Percentiles rank a stretch among this genome's conserved stretches.
Conservation (phyloP, 192 early-diverging fungal genomes). For the Podila epigama region DNA sequence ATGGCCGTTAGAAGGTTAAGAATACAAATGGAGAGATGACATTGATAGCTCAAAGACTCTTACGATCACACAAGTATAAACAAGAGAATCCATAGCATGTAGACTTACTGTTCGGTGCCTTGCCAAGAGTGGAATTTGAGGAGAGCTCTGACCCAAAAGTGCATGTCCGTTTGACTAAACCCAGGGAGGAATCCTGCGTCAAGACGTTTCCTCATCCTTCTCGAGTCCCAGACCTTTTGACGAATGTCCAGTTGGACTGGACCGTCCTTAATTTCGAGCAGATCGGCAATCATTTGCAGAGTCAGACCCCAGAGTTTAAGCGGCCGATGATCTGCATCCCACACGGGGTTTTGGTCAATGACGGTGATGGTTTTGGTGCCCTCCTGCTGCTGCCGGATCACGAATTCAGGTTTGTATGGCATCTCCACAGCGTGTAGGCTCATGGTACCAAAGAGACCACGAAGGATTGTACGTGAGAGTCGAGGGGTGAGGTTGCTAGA, state of each 20-base stretch:
- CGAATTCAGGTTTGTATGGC: slow-evolving; percentile 46
- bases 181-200: slow-evolving; percentile 44
- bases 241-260: slow-evolving; percentile 43
- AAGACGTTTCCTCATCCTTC: slow-evolving; percentile 32
- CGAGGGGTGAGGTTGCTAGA: slow-evolving; percentile 50
- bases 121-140: slow-evolving; percentile 49
- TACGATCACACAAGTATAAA: not conserved
- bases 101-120: slow-evolving; percentile 44
- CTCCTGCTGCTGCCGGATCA: slow-evolving; percentile 10
- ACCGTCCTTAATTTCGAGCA: slow-evolving; percentile 49
- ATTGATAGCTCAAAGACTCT: not conserved
- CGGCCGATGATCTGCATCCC: slow-evolving; percentile 39
- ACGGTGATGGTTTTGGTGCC: slow-evolving; percentile 1
- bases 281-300: slow-evolving; percentile 55
- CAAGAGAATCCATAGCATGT: not conserved
- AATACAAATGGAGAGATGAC: not conserved
- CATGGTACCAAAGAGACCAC: slow-evolving; percentile 48
- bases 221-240: slow-evolving; percentile 48
- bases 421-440: slow-evolving; percentile 50
- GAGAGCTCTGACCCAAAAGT: slow-evolving; percentile 47
- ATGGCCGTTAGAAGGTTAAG: too few relatives aligned
- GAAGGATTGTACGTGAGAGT: slow-evolving; percentile 40
- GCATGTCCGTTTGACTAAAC: slow-evolving; percentile 42
- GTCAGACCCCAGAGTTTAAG: slow-evolving; percentile 53
- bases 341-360: slow-evolving; percentile 32